Base-by-base conservation (phyloP, 805 yeast genomes). In the Ogataea haglerorum region DNA sequence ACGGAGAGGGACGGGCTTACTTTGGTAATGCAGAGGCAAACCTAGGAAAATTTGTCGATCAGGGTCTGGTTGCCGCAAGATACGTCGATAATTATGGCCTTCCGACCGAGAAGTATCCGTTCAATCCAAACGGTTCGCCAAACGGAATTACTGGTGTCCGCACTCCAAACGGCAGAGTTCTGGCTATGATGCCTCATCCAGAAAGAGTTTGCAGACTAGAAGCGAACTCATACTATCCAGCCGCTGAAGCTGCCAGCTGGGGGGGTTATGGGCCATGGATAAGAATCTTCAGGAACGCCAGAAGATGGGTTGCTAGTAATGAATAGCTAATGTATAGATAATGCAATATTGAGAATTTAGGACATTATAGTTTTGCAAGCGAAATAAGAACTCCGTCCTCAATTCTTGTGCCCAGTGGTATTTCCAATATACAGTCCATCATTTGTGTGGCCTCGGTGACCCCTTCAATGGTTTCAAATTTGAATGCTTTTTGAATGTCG, bases 161-260 rank as follows among this genome's bases (percentile, higher is more conserved):
- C 48, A 80, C 90, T 39, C 87, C 88, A 38, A 88, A 86, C 59
- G 98, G 98, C 49, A 82, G 99, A 64, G 97, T 93, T 3, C 71
- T 93, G 55, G 97, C 97, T 4, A 79, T 93, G 89, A 93, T 93
- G 99, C 99, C 99, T 34, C 99, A 93, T 64, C 99, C 99, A 17
- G 99, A 93, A 68, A 86, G 99, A 69, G 93, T 86, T 37, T 74
- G 82, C 42, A 77, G 96, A 68, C 71, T 82, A 59, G 96, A 86
- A 64, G 72, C 95, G 41, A 91, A 91, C 69, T 88, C 97, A 4
- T 91, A 87, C 80, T 86, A 87, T 60, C 96, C 97, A 36, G 52
- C 49, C 16, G 70, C 70, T 36, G 79, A 75, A 37, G 73, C 73
- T 34, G 73, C 68, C 18, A 68, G 70, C 40, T 87, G 95, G 90